Percentiles rank a stretch among this genome's conserved stretches.
Evolutionary conservation across 2,329 filamentous ascomycete genomes (phyloP).

Genomic region (Cercospora sp.): DNA sequence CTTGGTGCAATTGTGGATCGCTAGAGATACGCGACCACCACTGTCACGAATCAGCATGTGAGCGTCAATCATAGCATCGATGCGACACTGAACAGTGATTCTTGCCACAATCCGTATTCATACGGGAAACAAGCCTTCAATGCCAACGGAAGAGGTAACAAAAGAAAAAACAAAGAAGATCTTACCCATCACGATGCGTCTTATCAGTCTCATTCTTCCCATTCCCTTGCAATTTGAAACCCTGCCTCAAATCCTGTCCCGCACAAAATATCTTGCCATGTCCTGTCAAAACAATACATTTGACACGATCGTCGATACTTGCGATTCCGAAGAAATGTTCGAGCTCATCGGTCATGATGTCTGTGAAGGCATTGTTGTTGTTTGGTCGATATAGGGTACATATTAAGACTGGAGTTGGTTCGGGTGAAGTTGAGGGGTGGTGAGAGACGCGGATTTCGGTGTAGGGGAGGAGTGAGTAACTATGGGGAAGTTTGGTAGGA

Average conservation of each 20-base stretch:
- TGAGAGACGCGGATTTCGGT: slow-evolving; percentile 28
- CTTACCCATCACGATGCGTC: slow-evolving; percentile 29
- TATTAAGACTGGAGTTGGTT: slow-evolving; percentile 25
- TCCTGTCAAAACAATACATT: slow-evolving; percentile 24
- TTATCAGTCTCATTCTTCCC: slow-evolving; percentile 28
- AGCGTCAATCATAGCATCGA: not conserved
- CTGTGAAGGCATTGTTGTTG: slow-evolving; percentile 29
- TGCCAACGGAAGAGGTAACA: not conserved
- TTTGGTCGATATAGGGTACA: slow-evolving; percentile 25
- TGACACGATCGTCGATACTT: slow-evolving; percentile 28
- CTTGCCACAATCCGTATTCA: not conserved
- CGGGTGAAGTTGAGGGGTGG: slow-evolving; percentile 22
- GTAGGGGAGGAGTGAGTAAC: slow-evolving; percentile 15
- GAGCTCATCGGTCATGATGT: slow-evolving; percentile 30
- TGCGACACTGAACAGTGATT: not conserved
- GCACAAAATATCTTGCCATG: slow-evolving; percentile 29
- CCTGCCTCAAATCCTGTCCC: slow-evolving; percentile 29
- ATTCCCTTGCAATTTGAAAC: slow-evolving; percentile 25
- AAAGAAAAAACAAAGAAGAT: not conserved
- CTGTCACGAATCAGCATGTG: slow-evolving; percentile 2
- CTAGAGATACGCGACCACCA: slow-evolving; percentile 25
- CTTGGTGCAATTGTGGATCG: slow-evolving; percentile 29
- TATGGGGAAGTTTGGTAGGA: not conserved
- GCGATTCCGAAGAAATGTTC: slow-evolving; percentile 29
- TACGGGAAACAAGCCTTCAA: too few species aligned